Base-by-base conservation (phyloP, 345 rosid genomes). In the Salix caprea region DNA sequence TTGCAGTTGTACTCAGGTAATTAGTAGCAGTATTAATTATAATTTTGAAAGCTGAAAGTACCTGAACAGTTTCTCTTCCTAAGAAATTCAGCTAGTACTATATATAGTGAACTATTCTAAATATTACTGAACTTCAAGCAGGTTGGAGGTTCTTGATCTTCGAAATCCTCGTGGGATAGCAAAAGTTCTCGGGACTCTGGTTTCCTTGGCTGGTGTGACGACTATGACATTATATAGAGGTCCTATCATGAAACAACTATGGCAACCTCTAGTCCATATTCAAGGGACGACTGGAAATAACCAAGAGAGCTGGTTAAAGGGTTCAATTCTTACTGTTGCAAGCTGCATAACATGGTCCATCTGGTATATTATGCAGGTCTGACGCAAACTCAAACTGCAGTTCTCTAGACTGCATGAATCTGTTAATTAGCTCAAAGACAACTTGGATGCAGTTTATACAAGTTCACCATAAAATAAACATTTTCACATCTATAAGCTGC, bases 361-460 rank as follows among this genome's bases (percentile, higher is more conserved):
- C 1, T 80, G 89, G 91, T 91, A 80, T 77, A 89, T 89, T 71
- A 87, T 91, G 96, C 93, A 89, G 92, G 92, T 90, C 65, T 14
- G 77, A 70, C 68, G 34, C 74, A 28, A 67, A 28, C 66, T 34
- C 39, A 65, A 52, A 5, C 50, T 65, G 12, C 23, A 18, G 16
- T 60, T 40, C 26, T 21, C 10, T 72, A 44, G 11, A 30, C 37
- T 9, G 10, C 21, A 39, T 36, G 46, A 7, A 40, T 40, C 9
- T 40, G 12, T 40, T 40, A 7, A 40, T 40, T 40, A 40, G 7
- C 7, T 36, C 37, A 36, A 5, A 36, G 7, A 36, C 37, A 36
- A 40, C 46, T 40, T 40, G 46, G 46, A 40, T 40, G 46, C 10
- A 9, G 13, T 40, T 40, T 40, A 40, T 40, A 7, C 10, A 40